Conservation (phyloP, 805 yeast genomes). For the Lipomyces sp. region DNA sequence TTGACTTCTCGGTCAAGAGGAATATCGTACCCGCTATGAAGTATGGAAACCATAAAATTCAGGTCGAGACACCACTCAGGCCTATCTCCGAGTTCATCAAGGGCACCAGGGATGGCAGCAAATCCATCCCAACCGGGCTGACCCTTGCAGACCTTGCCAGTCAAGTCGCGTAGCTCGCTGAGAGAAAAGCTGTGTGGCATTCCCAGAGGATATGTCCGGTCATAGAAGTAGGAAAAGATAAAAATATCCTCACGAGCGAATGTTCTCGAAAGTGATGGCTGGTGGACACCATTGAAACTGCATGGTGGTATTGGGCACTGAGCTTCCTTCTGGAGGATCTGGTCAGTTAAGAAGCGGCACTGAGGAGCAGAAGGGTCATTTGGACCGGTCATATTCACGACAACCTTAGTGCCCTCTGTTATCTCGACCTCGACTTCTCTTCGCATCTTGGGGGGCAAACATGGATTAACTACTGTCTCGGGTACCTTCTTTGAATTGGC, state of each 20-base stretch:
- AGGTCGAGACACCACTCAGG: conserved; percentile 96
- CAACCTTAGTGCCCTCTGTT: conserved; percentile 44
- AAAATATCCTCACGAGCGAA: conserved; percentile 79
- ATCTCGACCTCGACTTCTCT: conserved; percentile 66
- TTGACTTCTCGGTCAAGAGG: conserved; percentile 86
- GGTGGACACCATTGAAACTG: conserved; percentile 96
- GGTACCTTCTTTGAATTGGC: conserved; percentile 22
- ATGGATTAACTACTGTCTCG: conserved; percentile 67
- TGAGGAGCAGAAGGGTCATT: conserved; percentile 70
- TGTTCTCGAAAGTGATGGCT: conserved; percentile 83
- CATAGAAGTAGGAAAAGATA: conserved; percentile 93
- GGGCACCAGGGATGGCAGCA: conserved; percentile 67
- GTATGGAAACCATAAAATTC: conserved; percentile 83
- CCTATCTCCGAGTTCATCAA: conserved; percentile 68
- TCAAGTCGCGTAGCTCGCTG: conserved; percentile 79
- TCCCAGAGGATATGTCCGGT: conserved; percentile 90
- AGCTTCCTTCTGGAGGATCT: conserved; percentile 78
- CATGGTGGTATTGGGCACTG: conserved; percentile 80
- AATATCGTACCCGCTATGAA: conserved; percentile 96
- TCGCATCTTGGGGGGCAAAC: conserved; percentile 77
- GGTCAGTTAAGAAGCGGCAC: conserved; percentile 84
- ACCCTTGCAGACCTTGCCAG: conserved; percentile 86
- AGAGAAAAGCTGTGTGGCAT: conserved; percentile 90
- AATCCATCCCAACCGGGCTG: conserved; percentile 73
- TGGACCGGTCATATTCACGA: conserved; percentile 71